Evolutionary conservation across 331 rosid genomes (phyloP).

Genomic region (Prunus yedoensis): DNA sequence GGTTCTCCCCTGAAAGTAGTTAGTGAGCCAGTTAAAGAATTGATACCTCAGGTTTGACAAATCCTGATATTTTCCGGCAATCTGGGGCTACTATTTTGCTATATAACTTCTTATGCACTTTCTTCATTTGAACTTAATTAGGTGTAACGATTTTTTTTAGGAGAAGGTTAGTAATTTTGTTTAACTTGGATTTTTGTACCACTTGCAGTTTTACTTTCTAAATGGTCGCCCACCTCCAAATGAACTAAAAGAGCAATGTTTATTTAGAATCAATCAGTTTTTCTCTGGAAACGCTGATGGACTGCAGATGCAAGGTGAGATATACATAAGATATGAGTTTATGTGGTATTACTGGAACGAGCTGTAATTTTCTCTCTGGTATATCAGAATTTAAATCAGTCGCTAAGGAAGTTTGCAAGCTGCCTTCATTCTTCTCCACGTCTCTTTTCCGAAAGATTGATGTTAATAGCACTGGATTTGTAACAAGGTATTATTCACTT

Average conservation of each 20-base stretch:
- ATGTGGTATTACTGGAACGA: conserved; percentile 28
- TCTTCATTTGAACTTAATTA: conserved; percentile 23
- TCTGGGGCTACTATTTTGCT: conserved; percentile 8
- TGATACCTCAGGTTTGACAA: conserved; percentile 92
- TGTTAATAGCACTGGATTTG: conserved; percentile 62
- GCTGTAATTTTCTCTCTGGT: conserved; percentile 37
- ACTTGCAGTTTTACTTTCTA: conserved; percentile 89
- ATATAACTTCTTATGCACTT: neutral
- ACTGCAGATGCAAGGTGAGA: conserved; percentile 85
- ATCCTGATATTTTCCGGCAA: conserved; percentile 1
- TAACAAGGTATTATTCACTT: conserved; percentile 67
- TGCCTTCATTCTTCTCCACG: conserved; percentile 86
- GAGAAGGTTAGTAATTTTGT: conserved; percentile 8
- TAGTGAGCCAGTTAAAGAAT: conserved; percentile 90
- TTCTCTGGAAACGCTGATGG: conserved; percentile 77
- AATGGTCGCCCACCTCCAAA: conserved; percentile 83
- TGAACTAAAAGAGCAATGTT: conserved; percentile 79
- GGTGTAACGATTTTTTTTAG: conserved; percentile 5
- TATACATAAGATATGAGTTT: conserved; percentile 21
- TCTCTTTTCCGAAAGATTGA: conserved; percentile 87
- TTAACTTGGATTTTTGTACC: conserved; percentile 22
- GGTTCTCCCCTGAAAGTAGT: conserved; percentile 91
- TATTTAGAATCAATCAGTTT: conserved; percentile 58
- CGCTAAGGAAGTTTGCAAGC: conserved; percentile 94
- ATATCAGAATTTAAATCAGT: conserved; percentile 77